Evolutionary conservation across 352 stramenopile species (phyloP).

Genomic region (Pythium coloratum): DNA sequence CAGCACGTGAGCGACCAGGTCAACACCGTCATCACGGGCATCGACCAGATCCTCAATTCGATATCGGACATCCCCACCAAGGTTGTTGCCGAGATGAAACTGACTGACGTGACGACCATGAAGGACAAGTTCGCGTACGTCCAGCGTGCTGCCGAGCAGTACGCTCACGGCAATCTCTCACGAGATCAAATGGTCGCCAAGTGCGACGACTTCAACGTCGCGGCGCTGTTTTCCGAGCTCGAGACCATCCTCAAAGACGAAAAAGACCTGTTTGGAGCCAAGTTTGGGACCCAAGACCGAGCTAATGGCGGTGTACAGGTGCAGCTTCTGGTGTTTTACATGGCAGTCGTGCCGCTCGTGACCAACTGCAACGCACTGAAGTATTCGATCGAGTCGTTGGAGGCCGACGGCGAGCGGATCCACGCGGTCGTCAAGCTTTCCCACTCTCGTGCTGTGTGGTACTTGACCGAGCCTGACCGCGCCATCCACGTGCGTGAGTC

Average conservation of each 20-base stretch:
- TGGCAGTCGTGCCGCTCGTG: conserved; percentile 43
- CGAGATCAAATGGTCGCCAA: conserved; percentile 44
- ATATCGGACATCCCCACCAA: conserved; percentile 42
- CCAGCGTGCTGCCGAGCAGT: conserved; percentile 35
- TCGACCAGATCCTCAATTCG: conserved; percentile 37
- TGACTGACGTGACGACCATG: conserved; percentile 42
- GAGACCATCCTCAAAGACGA: conserved; percentile 49
- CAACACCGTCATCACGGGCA: conserved; percentile 31
- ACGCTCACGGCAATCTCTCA: conserved; percentile 35
- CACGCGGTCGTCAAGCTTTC: conserved; percentile 26
- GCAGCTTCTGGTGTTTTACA: conserved; percentile 45
- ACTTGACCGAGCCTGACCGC: conserved; percentile 31
- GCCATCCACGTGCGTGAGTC: conserved; percentile 34
- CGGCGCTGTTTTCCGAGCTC: conserved; percentile 45
- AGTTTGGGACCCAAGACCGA: conserved; percentile 33
- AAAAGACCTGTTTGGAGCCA: conserved; percentile 31
- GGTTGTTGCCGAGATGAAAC: conserved; percentile 49
- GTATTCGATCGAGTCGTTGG: conserved; percentile 44
- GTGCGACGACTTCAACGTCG: conserved; percentile 47
- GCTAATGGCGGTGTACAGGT: conserved; percentile 31
- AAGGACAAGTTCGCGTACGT: conserved; percentile 51
- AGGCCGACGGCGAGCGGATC: conserved; percentile 34
- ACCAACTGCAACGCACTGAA: conserved; percentile 54
- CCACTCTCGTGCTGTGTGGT: conserved; percentile 32
- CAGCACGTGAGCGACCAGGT: conserved; percentile 31